Percentiles rank a stretch among this genome's conserved stretches.
These are phyloP conservation scores for Uronychia binucleata DNA, from an alignment of 73 alveolate genomes.

Conservation along the genomic window DNA sequence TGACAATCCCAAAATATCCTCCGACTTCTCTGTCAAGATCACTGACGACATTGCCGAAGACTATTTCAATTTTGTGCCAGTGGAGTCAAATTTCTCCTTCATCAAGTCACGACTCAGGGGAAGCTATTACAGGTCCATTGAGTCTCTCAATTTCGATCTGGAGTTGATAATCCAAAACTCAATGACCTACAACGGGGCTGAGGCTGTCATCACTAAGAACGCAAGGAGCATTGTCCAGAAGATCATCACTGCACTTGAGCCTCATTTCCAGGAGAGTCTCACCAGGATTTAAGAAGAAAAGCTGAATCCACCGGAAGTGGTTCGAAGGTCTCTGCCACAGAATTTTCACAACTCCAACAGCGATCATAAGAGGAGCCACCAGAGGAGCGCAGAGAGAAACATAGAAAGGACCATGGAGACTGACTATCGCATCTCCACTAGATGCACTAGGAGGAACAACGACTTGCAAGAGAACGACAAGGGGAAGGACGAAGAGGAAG, in stretches of 20 bases:
- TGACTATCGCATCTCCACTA: neutral
- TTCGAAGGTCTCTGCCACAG: constrained; percentile 15
- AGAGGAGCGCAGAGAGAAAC: neutral
- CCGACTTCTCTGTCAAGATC: constrained; percentile 18
- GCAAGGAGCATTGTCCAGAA: constrained; percentile 26
- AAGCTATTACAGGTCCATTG: constrained; percentile 21
- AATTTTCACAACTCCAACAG: neutral
- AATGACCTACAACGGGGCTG: constrained; percentile 16
- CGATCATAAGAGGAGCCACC: neutral
- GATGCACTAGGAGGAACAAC: neutral
- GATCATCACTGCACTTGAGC: neutral
- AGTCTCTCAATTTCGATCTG: constrained; percentile 25
- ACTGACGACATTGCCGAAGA: constrained; percentile 32
- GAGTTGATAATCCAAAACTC: constrained; percentile 30
- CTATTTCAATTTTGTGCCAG: constrained; percentile 26
- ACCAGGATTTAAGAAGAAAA: neutral
- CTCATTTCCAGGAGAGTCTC: neutral
- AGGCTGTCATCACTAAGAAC: constrained; percentile 8
- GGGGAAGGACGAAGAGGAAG: neutral
- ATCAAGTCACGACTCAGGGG: constrained; percentile 8
- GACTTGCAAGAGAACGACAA: neutral
- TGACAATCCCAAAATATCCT: constrained; percentile 1
- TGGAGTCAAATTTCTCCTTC: constrained; percentile 14
- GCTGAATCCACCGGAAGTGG: neutral
- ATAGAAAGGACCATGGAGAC: neutral